Evolutionary conservation across 225 moss, liverwort and hornwort genomes (phyloP), one percentile per base, ranked within the genome.

Genomic region (Rhytidiadelphus loreus): DNA sequence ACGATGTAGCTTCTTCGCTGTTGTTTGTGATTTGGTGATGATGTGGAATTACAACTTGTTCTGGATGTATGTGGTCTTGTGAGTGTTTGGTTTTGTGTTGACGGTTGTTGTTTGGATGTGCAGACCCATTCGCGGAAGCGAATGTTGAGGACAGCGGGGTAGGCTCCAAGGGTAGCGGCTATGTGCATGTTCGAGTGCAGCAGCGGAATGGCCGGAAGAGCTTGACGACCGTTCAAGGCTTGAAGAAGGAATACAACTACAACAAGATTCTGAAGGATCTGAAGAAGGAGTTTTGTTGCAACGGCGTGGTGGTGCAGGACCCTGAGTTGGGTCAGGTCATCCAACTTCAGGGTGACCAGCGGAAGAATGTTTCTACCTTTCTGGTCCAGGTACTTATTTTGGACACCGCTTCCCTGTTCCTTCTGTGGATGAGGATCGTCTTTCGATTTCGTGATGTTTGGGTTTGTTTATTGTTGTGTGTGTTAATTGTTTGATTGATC

Each of bases 51-150:
- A 4, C 6, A 37, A 14, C 8, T 16, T 35, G 7, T 41, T 63
- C 22, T n/a, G 13, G 13, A 8, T 9, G 20, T 9, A 22, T 30
- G 53, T 29, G 10, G 24, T 30, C 23, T 4, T 39, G 21, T 12
- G 21, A 15, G 11, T 72, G 5, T 35, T 13, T 5, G 48, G 6
- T 39, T 11, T 5, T 8, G 46, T 53, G n/a, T 22, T 50, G 7
- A 65, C 46, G 70, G 19, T 52, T 4, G 35, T 52, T 37, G 50
- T 1, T 58, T 82, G 2, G 11, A 1, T 82, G 69, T 83, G 28
- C 93, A 97, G 96, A 98, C 92, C 97, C 97, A 86, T 98, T 98
- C 95, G 96, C 96, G 78, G 96, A 98, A 94, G 98, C 98, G 96
- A 96, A 96, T 96, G 98, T 94, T 95, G 96, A 95, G 86, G 98